These are phyloP conservation scores for Cordia subcordata DNA, from an alignment of 257 asterid species.

Conservation along the genomic window DNA sequence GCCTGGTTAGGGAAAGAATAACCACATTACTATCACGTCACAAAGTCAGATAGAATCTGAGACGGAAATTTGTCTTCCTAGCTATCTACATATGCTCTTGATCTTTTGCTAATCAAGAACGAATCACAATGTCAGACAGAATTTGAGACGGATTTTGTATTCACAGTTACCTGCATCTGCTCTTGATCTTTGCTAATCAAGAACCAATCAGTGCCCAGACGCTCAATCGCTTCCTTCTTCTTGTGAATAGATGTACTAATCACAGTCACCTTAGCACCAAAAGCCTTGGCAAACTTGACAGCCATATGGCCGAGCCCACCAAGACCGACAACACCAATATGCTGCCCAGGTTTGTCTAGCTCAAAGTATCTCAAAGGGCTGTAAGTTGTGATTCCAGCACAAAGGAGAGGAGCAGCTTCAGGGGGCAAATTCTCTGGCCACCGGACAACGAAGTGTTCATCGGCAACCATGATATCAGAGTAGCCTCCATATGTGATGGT, in stretches of 20 bases:
- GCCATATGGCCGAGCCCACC: constrained; percentile 37
- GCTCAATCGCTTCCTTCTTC: constrained; percentile 30
- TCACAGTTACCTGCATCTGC: constrained; percentile 35
- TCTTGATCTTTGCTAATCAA: constrained; percentile 30
- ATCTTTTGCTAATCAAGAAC: no score
- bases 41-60: no score
- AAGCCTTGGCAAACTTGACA: constrained; percentile 43
- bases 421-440: constrained; percentile 37
- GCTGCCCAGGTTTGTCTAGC: constrained; percentile 31
- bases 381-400: constrained; percentile 41
- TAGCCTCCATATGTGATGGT: constrained; percentile 39
- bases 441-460: constrained; percentile 31
- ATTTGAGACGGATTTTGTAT: no score
- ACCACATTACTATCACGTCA: background rate
- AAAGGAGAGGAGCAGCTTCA: constrained; percentile 36
- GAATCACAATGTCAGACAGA: no score
- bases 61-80: no score
- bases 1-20: constrained; percentile 22
- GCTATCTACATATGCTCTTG: no score
- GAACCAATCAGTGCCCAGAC: constrained; percentile 33
- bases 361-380: constrained; percentile 37
- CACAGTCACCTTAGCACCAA: constrained; percentile 32
- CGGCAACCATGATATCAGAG: constrained; percentile 30
- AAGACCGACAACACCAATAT: constrained; percentile 27
- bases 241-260: constrained; percentile 35